Base-by-base conservation (phyloP, 2,329 filamentous ascomycete species). In the Talaromyces rugulosus region DNA sequence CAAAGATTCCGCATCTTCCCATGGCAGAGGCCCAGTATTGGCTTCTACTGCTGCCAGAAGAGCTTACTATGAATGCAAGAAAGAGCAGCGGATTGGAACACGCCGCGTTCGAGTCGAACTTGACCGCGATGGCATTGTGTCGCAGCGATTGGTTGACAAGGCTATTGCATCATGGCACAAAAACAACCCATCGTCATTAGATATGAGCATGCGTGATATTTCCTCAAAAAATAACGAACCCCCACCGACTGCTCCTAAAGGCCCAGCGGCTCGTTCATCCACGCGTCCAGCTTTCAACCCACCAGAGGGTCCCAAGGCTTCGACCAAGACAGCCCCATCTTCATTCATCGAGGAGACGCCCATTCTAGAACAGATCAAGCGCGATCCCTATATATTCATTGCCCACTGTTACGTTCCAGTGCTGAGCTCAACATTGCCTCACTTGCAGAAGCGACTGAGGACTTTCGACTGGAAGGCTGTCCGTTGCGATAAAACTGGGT, bases 321-420 rank as follows among this genome's bases (percentile, higher is more conserved):
- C 63, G 56, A 67, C 64, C 55, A 75, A 74, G 50, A 71, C 74
- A 4, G 63, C 68, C 1, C 63, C 70, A 18, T 78, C 83, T 59
- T 79, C 84, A 23, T 70, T 87, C 8, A 79, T 91, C 31, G 90
- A 93, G 72, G 80, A 83, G 36, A 85, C 86, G 57, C 85, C 85
- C 3, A 83, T 96, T 51, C 79, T 89, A 27, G 79, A 84, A 36
- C 87, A 88, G 66, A 85, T 97, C 58, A 87, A 89, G 70, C 85
- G 87, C 58, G 88, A 91, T 63, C 95, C 95, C 0, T 97, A 96
- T 72, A 88, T 98, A 42, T 97, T 96, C 72, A 89, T 99, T 62
- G 84, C 91, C n/a, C 86, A 91, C 67, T 85, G 88, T 63, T 92
- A 89, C 67, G 94, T 99, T 1, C 95, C 95, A 1, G 90, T 96